Conservation (phyloP, 2,329 filamentous ascomycete species). For the Teratosphaeria gauchensis region DNA sequence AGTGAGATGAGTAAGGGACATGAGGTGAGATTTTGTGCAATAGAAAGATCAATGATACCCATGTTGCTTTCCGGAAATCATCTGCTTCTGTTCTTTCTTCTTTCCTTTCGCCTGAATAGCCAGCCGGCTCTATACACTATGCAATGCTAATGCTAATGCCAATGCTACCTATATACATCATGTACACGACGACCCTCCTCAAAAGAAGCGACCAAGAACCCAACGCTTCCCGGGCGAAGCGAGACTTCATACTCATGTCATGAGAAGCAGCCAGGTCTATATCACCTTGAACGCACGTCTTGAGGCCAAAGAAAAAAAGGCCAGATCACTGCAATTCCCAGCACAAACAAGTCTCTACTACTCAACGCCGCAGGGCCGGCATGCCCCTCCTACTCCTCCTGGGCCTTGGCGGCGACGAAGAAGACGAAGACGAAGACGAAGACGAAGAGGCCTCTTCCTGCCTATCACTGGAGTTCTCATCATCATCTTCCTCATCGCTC, state of each 20-base stretch:
- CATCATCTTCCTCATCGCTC: neutral
- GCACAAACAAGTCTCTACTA: too few species aligned
- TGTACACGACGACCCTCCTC: too few species aligned
- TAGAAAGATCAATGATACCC: neutral
- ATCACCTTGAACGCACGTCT: too few species aligned
- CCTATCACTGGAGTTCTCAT: neutral
- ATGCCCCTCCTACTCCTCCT: neutral
- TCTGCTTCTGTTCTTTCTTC: too few species aligned
- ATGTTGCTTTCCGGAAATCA: neutral
- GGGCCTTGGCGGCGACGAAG: neutral
- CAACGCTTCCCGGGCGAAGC: too few species aligned
- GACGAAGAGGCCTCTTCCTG: neutral
- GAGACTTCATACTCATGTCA: too few species aligned
- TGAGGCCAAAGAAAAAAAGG: too few species aligned
- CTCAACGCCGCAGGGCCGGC: too few species aligned
- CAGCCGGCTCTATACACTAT: neutral
- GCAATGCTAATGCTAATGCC: neutral
- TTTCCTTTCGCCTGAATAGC: too few species aligned
- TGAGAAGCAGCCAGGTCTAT: too few species aligned
- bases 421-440: neutral
- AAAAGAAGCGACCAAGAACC: too few species aligned
- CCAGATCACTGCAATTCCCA: too few species aligned
- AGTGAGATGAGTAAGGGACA: neutral
- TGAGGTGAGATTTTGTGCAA: neutral
- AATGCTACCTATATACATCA: neutral